These are phyloP conservation scores for Tetrahymena borealis DNA, from an alignment of 73 alveolate genomes.

Conservation along the genomic window DNA sequence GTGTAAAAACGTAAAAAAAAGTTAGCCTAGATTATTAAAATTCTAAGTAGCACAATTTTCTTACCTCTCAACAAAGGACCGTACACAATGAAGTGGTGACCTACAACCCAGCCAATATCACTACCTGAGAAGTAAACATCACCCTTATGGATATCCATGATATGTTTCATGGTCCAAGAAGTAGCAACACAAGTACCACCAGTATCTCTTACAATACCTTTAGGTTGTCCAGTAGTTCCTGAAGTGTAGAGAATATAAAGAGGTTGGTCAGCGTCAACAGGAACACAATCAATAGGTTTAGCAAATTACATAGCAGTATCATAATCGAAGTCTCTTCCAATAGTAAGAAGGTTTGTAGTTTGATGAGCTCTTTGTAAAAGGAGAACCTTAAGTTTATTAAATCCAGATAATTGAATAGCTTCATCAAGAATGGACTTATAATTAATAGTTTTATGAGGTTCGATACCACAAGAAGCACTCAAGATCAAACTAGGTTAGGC, in stretches of 20 bases:
- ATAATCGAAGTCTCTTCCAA: conserved; percentile 53
- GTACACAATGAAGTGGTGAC: conserved; percentile 97
- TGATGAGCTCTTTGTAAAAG: conserved; percentile 57
- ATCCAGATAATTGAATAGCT: conserved; percentile 68
- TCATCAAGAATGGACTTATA: conserved; percentile 80
- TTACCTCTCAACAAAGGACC: conserved; percentile 92
- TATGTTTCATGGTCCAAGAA: conserved; percentile 86
- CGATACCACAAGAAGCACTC: conserved; percentile 94
- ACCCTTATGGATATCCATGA: conserved; percentile 74
- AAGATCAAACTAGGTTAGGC: conserved; percentile 79
- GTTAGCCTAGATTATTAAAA: background rate
- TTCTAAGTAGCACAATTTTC: background rate
- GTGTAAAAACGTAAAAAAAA: background rate
- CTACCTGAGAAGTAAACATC: conserved; percentile 94
- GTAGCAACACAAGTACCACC: conserved; percentile 95
- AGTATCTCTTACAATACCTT: conserved; percentile 97
- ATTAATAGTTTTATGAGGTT: conserved; percentile 80
- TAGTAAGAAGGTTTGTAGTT: background rate
- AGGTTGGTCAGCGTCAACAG: conserved; percentile 79
- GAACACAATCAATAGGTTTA: conserved; percentile 52
- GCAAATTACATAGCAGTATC: conserved; percentile 53
- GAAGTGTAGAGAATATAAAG: conserved; percentile 97
- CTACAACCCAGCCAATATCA: conserved; percentile 99
- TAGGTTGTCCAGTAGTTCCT: conserved; percentile 99
- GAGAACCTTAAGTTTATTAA: conserved; percentile 33